These are phyloP conservation scores for Setaria italica DNA, from an alignment of 202 grass and related monocot species.

Conservation along the genomic window DNA sequence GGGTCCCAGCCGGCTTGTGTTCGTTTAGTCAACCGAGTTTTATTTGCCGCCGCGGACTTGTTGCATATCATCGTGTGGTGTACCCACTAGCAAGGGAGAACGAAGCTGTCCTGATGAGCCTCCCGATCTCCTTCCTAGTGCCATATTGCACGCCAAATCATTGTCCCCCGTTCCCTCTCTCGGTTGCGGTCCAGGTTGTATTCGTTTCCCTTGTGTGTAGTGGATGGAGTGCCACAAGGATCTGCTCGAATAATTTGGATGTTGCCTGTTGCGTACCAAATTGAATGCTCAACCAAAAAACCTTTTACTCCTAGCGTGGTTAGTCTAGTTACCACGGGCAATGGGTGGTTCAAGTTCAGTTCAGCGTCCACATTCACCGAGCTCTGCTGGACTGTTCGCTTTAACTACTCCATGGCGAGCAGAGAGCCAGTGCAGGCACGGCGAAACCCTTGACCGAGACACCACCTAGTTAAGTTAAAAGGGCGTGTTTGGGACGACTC, in stretches of 20 bases:
- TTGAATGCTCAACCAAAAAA: not conserved
- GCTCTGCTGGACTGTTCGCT: not conserved
- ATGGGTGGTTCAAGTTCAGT: not conserved
- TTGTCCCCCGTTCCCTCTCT: not conserved
- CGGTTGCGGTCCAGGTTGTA: not conserved
- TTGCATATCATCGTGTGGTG: not conserved
- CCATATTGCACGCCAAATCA: not conserved
- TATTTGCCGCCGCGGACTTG: not conserved
- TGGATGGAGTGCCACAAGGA: not conserved
- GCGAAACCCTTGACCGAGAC: not conserved
- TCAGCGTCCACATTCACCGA: not conserved
- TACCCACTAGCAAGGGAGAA: too few species aligned
- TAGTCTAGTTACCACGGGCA: not conserved
- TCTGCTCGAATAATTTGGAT: not conserved
- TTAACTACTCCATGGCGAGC: not conserved
- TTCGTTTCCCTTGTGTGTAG: not conserved
- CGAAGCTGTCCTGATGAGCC: not conserved
- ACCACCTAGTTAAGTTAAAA: not conserved
- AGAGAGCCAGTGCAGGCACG: slow-evolving; percentile 7
- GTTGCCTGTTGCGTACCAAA: not conserved
- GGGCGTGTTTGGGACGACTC: too few species aligned
- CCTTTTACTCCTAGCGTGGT: too few species aligned
- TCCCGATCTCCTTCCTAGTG: not conserved
- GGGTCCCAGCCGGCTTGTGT: too few species aligned
- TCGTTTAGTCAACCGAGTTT: not conserved